Evolutionary conservation across 2,329 filamentous ascomycete genomes (phyloP).

Genomic region (Neoascochyta sp.): DNA sequence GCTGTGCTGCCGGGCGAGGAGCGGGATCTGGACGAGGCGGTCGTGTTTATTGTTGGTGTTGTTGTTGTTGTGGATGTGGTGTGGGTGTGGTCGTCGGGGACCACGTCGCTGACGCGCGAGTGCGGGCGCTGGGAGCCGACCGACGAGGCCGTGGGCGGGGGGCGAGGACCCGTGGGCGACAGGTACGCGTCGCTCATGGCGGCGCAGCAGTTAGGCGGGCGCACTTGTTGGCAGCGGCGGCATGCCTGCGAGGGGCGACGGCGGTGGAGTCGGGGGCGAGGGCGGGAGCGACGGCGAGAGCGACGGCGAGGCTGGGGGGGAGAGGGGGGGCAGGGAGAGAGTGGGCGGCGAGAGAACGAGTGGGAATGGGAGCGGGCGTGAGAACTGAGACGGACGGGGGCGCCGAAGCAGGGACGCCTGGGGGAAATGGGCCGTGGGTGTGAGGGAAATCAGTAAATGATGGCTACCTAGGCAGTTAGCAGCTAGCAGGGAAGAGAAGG

Average conservation of each 20-base stretch:
- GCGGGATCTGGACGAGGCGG: no score
- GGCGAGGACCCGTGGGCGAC: no score
- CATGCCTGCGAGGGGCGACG: conserved; percentile 7
- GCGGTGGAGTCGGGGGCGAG: conserved; percentile 2
- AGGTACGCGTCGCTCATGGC: conserved; percentile 12
- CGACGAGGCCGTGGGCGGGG: conserved; percentile 30
- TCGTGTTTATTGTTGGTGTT: conserved; percentile 39
- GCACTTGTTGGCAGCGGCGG: conserved; percentile 20
- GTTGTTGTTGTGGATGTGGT: conserved; percentile 36
- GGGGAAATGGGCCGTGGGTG: no score
- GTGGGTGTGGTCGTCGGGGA: conserved; percentile 32
- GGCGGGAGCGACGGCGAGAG: conserved; percentile 6
- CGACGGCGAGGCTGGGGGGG: no score
- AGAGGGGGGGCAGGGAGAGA: conserved; percentile 7
- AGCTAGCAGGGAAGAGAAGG: no score
- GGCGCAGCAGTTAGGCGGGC: conserved; percentile 8
- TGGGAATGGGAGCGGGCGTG: neutral
- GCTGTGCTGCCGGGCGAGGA: conserved; percentile 29
- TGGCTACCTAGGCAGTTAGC: no score
- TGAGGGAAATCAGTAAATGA: no score
- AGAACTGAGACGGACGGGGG: conserved; percentile 1
- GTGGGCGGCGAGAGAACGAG: conserved; percentile 27
- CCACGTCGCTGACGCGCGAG: conserved; percentile 28
- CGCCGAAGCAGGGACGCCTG: no score
- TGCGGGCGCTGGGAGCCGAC: conserved; percentile 28